Evolutionary conservation across 2,329 filamentous ascomycete species (phyloP), one percentile per base, ranked within the genome.

Genomic region (Alternaria tenuissima): DNA sequence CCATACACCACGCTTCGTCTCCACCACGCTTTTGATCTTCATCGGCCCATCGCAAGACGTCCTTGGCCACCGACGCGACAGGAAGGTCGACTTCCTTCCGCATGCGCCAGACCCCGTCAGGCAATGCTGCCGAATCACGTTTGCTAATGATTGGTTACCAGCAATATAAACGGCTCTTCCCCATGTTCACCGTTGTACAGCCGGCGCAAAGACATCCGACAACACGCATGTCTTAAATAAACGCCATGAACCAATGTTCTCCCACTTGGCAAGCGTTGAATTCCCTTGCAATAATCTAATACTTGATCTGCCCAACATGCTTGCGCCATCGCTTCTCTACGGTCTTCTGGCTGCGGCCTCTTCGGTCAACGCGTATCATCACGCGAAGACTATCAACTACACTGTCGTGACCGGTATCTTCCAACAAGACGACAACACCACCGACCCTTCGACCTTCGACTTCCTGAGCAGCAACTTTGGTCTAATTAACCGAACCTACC

Each of bases 371-470:
- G 64, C 67, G 16, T 61, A 64, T 22, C 62, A 62, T n/a, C 66
- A 59, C 16, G 51, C 61, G 39, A 71, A 59, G n/a, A 65, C 85
- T 56, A 83, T 89, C 71, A 84, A 85, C 59, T 90, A 89, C 72
- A 85, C 84, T 0, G 85, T 88, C 0, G 81, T 91, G 0, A 79
- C 81, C 0, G 88, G 87, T 0, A 87, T 88, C 74, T 91, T 91
- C 68, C 78, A 87, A 22, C 89, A 91, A 69, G 88, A 91, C 69
- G 83, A 89, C 22, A 70, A 81, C 0, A 69, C 79, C 4, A 91
- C 88, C 0, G 78, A 86, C 57, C 77, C 87, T 2, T 79, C 73
- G 2, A 83, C 77, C 2, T 91, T 91, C 75, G 75, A 70, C 59
- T 77, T 83, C 70, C 57, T 49, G 6, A 63, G 67, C 14, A 63